These are phyloP conservation scores for Fusarium liriodendri DNA, from an alignment of 2,329 filamentous ascomycete species.

Conservation along the genomic window DNA sequence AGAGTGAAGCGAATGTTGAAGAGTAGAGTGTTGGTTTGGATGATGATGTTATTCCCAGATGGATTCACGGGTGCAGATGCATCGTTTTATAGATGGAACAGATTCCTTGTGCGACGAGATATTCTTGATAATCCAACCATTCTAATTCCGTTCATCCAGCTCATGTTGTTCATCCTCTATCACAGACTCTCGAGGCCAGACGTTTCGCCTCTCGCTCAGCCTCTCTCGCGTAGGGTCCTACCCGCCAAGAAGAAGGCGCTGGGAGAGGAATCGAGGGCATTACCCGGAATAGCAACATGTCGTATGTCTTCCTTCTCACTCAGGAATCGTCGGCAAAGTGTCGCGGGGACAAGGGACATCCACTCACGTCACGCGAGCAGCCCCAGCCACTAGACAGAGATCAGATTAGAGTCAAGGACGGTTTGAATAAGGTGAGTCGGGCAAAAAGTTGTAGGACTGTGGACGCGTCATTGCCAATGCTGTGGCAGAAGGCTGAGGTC, in stretches of 20 bases:
- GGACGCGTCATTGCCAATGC: conserved; percentile 23
- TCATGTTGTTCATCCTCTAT: background rate
- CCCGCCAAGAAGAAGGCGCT: conserved; percentile 9
- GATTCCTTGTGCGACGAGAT: background rate
- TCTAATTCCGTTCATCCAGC: background rate
- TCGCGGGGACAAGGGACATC: background rate
- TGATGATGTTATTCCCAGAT: background rate
- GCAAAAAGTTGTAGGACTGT: background rate
- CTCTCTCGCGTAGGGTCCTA: conserved; percentile 13
- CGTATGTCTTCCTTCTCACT: conserved; percentile 19
- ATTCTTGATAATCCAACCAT: background rate
- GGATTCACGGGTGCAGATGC: background rate
- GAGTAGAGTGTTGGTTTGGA: background rate
- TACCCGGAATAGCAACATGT: conserved; percentile 38
- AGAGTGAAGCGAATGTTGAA: conserved; percentile 26
- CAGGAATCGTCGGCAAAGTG: background rate
- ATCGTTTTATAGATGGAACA: conserved; percentile 18
- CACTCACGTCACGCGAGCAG: conserved; percentile 17
- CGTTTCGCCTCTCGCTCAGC: conserved; percentile 14
- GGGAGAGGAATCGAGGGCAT: background rate
- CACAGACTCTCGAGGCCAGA: background rate
- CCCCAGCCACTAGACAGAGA: conserved; percentile 16
- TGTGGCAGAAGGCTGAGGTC: conserved; percentile 1
- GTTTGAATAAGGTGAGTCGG: background rate
- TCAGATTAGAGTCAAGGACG: background rate